Evolutionary conservation across 2,329 filamentous ascomycete species (phyloP).

Genomic region (Endothia cerciana): DNA sequence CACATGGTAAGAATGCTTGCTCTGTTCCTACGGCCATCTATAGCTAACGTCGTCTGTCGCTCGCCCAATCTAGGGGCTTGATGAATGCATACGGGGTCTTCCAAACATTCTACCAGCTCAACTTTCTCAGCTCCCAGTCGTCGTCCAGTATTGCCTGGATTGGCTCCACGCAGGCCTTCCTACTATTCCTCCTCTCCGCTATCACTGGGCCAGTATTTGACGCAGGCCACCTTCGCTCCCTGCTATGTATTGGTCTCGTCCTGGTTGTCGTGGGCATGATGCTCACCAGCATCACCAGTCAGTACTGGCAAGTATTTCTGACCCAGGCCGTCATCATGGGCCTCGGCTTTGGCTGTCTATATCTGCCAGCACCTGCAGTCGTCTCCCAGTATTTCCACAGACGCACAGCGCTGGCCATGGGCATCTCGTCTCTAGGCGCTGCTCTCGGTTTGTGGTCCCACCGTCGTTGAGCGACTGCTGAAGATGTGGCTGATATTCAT

Average conservation of each 20-base stretch:
- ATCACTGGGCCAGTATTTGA: constrained; percentile 48
- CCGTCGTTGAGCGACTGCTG: too few relatives aligned
- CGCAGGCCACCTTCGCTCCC: constrained; percentile 43
- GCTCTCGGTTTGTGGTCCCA: constrained; percentile 32
- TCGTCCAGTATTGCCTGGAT: constrained; percentile 50
- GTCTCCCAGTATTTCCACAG: constrained; percentile 46
- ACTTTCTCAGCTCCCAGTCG: constrained; percentile 37
- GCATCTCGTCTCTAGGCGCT: constrained; percentile 38
- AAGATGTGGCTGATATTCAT: not conserved
- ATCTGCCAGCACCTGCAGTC: constrained; percentile 41
- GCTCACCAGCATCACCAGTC: constrained; percentile 46
- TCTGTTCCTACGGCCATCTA: not conserved
- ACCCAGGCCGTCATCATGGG: constrained; percentile 45
- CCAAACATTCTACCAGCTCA: constrained; percentile 47
- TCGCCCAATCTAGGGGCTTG: constrained; percentile 2
- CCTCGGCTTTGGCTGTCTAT: constrained; percentile 41
- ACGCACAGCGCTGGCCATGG: constrained; percentile 38
- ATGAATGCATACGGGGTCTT: constrained; percentile 46
- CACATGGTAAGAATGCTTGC: not conserved
- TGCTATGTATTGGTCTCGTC: constrained; percentile 41
- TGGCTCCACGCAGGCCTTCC: constrained; percentile 46
- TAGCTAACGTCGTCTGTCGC: too few relatives aligned
- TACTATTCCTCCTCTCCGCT: constrained; percentile 46
- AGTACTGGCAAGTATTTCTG: constrained; percentile 49
- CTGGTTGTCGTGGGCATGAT: constrained; percentile 47